Base-by-base conservation (phyloP, 176 grass and related monocot genomes). In the Juncus effusus region DNA sequence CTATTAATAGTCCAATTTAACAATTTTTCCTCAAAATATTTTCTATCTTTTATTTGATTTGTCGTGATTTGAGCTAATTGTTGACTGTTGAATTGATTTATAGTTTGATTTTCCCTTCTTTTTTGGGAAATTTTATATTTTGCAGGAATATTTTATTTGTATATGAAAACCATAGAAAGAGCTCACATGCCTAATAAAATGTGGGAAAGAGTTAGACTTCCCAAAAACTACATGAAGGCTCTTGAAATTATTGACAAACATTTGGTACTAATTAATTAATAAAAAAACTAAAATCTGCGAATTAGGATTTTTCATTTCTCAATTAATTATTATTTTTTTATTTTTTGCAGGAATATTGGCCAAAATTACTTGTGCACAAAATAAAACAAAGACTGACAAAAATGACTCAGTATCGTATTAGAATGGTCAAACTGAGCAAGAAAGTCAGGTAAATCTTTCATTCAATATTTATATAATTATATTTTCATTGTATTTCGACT, bases 131-230 rank as follows among this genome's bases (percentile, higher is more conserved):
- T 57, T 16, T 42, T 41, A 41, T 49, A 41, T 58, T 16, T 5
- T 80, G 73, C 82, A 97, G 93, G 88, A 67, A 57, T 97, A 10
- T 92, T 97, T 80, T 97, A 89, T 63, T 69, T 97, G 51, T 97
- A 97, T 62, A 97, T 97, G 85, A 97, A 97, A 86, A 97, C 93
- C 59, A 90, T 87, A 49, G 93, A 97, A 89, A 84, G 93, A 79
- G 88, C 93, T 44, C 93, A 97, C 75, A 78, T 82, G 78, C 88
- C 93, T 37, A 97, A 89, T 51, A 81, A 89, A 92, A 65, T 92
- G 63, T 97, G 93, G 93, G 82, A 92, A 82, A 91, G 88, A 70
- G 77, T 97, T 50, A 92, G 89, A 61, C 80, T 97, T 36, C 93
- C 88, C 0, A 97, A 77, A 63, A 97, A 92, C 69, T 97, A 97